Conservation (phyloP, 345 rosid species). For the Excoecaria cochinchinensis region DNA sequence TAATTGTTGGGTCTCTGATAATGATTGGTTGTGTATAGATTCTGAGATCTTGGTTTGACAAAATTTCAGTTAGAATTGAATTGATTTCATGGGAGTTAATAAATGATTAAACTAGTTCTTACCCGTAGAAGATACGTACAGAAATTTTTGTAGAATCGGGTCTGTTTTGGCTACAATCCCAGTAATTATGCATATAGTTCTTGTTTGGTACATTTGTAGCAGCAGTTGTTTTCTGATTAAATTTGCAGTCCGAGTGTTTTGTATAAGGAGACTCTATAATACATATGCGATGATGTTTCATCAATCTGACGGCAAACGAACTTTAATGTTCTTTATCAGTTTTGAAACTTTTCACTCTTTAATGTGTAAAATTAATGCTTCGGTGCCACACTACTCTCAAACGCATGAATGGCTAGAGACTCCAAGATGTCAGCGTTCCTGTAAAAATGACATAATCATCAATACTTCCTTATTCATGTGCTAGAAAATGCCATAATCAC, state of each 20-base stretch:
- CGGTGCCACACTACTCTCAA: too few relatives aligned
- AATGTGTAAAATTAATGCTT: neutral
- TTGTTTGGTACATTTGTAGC: too few relatives aligned
- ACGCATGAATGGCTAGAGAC: too few relatives aligned
- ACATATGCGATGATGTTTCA: too few relatives aligned
- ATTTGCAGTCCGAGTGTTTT: neutral
- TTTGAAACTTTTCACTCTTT: neutral
- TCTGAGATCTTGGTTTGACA: neutral
- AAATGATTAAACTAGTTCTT: neutral
- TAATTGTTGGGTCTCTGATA: neutral
- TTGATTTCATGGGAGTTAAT: neutral
- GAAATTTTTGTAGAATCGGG: neutral
- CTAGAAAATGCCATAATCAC: too few relatives aligned
- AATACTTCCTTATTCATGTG: too few relatives aligned
- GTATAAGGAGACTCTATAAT: too few relatives aligned
- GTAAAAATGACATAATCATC: too few relatives aligned
- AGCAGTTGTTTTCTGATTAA: neutral
- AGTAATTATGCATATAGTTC: neutral
- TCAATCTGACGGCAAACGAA: neutral
- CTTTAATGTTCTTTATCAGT: neutral
- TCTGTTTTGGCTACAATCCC: neutral
- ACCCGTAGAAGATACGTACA: neutral
- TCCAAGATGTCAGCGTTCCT: too few relatives aligned
- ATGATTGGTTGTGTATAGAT: neutral
- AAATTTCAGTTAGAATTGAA: neutral